Percentiles rank a stretch among this genome's conserved stretches.
These are phyloP conservation scores for Fusarium foetens DNA, from an alignment of 2,329 filamentous ascomycete species.

Conservation along the genomic window DNA sequence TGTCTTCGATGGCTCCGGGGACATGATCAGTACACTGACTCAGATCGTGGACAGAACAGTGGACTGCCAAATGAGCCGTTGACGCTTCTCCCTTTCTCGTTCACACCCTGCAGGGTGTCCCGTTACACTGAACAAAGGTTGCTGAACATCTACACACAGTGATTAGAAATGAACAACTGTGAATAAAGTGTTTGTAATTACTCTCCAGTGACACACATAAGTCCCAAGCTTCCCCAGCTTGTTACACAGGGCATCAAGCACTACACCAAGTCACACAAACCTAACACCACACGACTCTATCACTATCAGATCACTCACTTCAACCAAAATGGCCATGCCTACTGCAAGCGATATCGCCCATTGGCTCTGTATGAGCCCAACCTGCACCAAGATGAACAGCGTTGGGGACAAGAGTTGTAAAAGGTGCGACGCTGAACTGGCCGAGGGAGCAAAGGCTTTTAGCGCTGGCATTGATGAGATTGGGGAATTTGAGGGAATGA, in stretches of 20 bases:
- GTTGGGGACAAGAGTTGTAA: not conserved
- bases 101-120: not conserved
- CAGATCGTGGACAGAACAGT: accelerated
- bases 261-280: not conserved
- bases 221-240: not conserved
- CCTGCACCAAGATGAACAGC: accelerated
- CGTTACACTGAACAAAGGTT: not conserved
- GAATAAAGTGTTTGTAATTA: accelerated
- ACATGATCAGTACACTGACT: not conserved
- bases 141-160: accelerated
- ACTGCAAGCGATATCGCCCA: not conserved
- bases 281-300: not conserved
- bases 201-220: not conserved
- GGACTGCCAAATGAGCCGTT: not conserved
- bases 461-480: not conserved
- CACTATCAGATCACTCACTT: too few species aligned
- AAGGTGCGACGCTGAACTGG: not conserved
- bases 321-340: not conserved
- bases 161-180: accelerated
- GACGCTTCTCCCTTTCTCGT: not conserved
- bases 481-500: accelerated
- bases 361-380: not conserved
- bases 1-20: not conserved
- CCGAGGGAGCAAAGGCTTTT: not conserved
- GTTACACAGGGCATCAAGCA: not conserved